Percentiles rank a stretch among this genome's conserved stretches.
phyloP scores from a whole-genome alignment of 2,329 filamentous ascomycete species.

The Graphiopsis chlorocephala region DNA sequence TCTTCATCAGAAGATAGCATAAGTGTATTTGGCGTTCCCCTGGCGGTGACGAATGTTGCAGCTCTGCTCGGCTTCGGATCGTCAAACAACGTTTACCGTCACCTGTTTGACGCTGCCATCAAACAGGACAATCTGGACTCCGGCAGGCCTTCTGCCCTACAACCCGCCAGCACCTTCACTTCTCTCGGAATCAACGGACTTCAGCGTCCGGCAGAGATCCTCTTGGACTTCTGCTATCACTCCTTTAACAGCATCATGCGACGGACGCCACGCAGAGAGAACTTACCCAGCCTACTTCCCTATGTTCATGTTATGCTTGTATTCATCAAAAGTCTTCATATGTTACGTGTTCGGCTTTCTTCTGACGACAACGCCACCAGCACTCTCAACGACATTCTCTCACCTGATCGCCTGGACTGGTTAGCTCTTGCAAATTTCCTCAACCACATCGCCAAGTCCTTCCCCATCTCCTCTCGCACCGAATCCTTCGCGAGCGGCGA shows the following conservation, averaged over 20 bases:
- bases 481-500: constrained; percentile 32
- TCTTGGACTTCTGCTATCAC: constrained; percentile 15
- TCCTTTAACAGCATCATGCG: constrained; percentile 12
- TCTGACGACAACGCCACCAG: constrained; percentile 25
- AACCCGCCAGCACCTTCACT: neutral
- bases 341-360: constrained; percentile 18
- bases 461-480: constrained; percentile 36
- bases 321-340: constrained; percentile 48
- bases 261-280: constrained; percentile 30
- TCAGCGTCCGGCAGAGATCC: neutral
- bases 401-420: constrained; percentile 41
- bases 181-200: neutral
- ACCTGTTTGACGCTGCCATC: constrained; percentile 23
- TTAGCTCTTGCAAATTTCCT: constrained; percentile 50
- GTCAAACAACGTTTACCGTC: constrained; percentile 49
- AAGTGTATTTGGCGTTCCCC: constrained; percentile 49
- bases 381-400: constrained; percentile 23
- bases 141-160: neutral
- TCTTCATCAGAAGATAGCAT: constrained; percentile 49
- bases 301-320: constrained; percentile 62
- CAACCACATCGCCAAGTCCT: constrained; percentile 48
- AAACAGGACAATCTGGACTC: constrained; percentile 20
- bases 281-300: constrained; percentile 52
- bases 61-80: constrained; percentile 54
- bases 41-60: constrained; percentile 58